Evolutionary conservation across 2,329 filamentous ascomycete species (phyloP), one percentile per base, ranked within the genome.

Genomic region (Aspergillus intermedius): DNA sequence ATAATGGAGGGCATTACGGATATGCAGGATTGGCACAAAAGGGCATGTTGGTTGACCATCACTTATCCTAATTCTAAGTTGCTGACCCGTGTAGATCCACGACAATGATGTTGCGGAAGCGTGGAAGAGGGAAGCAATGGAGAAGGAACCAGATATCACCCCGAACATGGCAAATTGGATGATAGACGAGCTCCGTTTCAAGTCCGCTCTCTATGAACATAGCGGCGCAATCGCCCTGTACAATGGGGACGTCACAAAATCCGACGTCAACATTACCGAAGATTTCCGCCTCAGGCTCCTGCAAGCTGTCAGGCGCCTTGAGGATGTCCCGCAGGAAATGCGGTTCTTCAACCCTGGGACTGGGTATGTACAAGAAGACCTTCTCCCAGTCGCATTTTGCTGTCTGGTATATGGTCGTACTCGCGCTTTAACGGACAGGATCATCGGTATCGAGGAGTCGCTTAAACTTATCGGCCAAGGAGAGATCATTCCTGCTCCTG

Each of bases 341-440:
- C 76, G 77, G 53, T 82, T 85, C 61, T 87, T 77, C 75, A 80
- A 84, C 59, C 82, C 82, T 0, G 69, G 74, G 2, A 78, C 73
- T 2, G 65, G 78, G 17, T 62, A 65, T 0, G 75, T 74, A 50
- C 81, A 87, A 1, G 74, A 83, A 0, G 77, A 87, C 58, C 66
- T 86, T 1, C 74, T 86, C 4, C 77, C 86, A 54, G 82, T 83
- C 1, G 86, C 81, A 0, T 68, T 86, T 5, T 86, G 76, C 54
- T 81, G 83, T 0, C 62, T 86, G 0, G 60, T 64, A 2, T 67
- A 63, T 44, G 64, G 64, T n/a, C 56, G 54, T 30, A 60, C 45
- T n/a, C 62, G 60, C 4, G 59, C 63, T 44, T 62, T 67, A 4
- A 50, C 49, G 6, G 56, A 66, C 48, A 55, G 45, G 28, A 5